Conservation (phyloP, 1,284 basidiomycete species). For the Apiotrichum sp. region DNA sequence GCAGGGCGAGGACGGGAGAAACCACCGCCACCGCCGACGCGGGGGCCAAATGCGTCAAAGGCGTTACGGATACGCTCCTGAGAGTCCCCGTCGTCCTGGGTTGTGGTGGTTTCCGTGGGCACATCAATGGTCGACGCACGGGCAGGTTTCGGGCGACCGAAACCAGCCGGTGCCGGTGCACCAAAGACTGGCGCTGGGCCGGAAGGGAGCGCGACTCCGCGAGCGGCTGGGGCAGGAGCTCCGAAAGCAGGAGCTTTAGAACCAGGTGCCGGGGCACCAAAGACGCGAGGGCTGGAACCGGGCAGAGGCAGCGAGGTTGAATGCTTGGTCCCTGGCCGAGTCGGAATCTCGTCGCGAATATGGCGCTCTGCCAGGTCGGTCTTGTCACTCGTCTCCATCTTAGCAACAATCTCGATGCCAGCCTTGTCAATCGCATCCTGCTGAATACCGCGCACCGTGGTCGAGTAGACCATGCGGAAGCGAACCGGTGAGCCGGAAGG, state of each 20-base stretch:
- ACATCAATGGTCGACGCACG: slow-evolving; percentile 1
- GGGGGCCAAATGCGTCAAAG: slow-evolving; percentile 46
- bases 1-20: slow-evolving; percentile 41
- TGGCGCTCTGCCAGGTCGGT: slow-evolving; percentile 61
- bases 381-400: slow-evolving; percentile 74
- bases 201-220: slow-evolving; percentile 23
- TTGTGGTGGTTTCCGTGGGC: slow-evolving; percentile 23
- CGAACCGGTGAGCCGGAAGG: slow-evolving; percentile 71
- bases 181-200: slow-evolving; percentile 18
- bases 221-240: slow-evolving; percentile 18
- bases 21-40: slow-evolving; percentile 30
- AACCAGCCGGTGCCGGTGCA: slow-evolving; percentile 12
- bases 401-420: slow-evolving; percentile 46
- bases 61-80: slow-evolving; percentile 38
- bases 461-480: slow-evolving; percentile 78
- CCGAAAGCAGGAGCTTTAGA: slow-evolving; percentile 12
- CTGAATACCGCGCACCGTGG: slow-evolving; percentile 57
- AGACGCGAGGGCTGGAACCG: slow-evolving; percentile 2
- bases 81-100: slow-evolving; percentile 34
- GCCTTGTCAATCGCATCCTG: slow-evolving; percentile 54
- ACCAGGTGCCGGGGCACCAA: slow-evolving; percentile 16
- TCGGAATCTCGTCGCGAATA: slow-evolving; percentile 50
- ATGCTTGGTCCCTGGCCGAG: slow-evolving; percentile 1
- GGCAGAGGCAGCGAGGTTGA: slow-evolving; percentile 6
- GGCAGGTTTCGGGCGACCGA: slow-evolving; percentile 4